Evolutionary conservation across 768 basidiomycete genomes (phyloP), one percentile per base, ranked within the genome.

Genomic region (Boletus barrowsii): DNA sequence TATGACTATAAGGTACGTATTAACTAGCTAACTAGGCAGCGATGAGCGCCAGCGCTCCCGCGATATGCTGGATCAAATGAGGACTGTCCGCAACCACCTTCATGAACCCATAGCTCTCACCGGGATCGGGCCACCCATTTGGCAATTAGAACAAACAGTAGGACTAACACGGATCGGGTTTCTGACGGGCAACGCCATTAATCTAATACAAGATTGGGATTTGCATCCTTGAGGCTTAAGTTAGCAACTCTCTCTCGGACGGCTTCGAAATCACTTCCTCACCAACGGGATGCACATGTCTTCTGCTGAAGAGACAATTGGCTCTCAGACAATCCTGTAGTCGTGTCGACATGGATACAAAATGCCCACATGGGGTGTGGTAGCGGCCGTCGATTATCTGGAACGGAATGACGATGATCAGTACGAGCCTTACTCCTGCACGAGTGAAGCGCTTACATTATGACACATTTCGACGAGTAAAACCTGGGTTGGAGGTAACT

Each of bases 311-410:
- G 58, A 88, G 68, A 69, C 88, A 90, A 60, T 84, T 80, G 4
- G 73, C 65, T 56, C 75, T 74, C 43, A 82, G 67, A 60, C 88
- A 90, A 64, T 90, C 88, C 62, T 87, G 81, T 45, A 79, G 69
- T 51, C 76, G 79, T 18, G 87, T 87, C 42, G 84, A 80, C 82
- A 90, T 86, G 49, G 82, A 79, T 54, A 82, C 73, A 68, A 90
- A 90, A 68, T 90, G 87, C 10, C 81, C 79, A 69, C 88, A 90
- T 49, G 71, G 68, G 15, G 83, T 81, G 72, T 88, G 81, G 69
- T 76, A 87, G 59, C 87, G 83, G 51, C 88, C 88, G 66, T 90
- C 88, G 55, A 88, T 83, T 58, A 90, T 78, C 88, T 90, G 60
- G 35, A 54, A 42, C 30, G 32, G 44, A 26, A 49, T 35, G 36